A percentile compares a stretch with the other conserved stretches of the same genome.
These are phyloP conservation scores for Geotrichum europaeum DNA, from an alignment of 1,139 yeast species.

Conservation along the genomic window DNA sequence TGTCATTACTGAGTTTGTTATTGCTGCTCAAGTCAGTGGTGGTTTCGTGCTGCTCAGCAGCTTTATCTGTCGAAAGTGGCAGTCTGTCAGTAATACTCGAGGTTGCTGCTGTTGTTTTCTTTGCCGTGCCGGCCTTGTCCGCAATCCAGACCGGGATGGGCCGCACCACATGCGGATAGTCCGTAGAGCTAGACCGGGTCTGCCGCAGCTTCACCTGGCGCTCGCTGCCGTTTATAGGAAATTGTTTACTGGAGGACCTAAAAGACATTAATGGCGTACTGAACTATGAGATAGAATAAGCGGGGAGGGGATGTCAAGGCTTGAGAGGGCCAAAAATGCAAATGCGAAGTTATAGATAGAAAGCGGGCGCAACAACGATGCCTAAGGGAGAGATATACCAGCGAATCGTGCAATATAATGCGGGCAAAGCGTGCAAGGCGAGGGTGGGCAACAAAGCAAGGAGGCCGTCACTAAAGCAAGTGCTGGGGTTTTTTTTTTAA, in stretches of 20 bases:
- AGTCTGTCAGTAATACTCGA: not conserved
- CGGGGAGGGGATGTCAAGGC: not conserved
- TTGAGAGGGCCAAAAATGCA: not conserved
- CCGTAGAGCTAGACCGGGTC: not conserved
- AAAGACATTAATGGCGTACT: not conserved
- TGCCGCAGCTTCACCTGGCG: not conserved
- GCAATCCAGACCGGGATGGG: constrained; percentile 17
- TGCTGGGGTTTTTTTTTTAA: not conserved
- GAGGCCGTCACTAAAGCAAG: not conserved
- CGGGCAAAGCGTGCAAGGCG: not conserved
- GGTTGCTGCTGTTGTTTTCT: constrained; percentile 8
- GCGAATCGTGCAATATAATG: not conserved
- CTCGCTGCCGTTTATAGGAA: not conserved
- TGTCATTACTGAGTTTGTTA: not conserved
- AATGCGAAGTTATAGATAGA: not conserved
- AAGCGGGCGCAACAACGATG: not conserved
- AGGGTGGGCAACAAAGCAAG: not conserved
- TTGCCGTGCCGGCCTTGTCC: constrained; percentile 7
- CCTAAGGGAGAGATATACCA: not conserved
- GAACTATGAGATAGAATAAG: not conserved
- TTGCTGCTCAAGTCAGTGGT: not conserved
- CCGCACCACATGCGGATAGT: constrained; percentile 14
- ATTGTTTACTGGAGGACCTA: not conserved
- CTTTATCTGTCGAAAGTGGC: not conserved
- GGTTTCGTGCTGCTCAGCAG: not conserved